Conservation (phyloP, 495 filamentous ascomycete genomes). For the Neurospora sp. region DNA sequence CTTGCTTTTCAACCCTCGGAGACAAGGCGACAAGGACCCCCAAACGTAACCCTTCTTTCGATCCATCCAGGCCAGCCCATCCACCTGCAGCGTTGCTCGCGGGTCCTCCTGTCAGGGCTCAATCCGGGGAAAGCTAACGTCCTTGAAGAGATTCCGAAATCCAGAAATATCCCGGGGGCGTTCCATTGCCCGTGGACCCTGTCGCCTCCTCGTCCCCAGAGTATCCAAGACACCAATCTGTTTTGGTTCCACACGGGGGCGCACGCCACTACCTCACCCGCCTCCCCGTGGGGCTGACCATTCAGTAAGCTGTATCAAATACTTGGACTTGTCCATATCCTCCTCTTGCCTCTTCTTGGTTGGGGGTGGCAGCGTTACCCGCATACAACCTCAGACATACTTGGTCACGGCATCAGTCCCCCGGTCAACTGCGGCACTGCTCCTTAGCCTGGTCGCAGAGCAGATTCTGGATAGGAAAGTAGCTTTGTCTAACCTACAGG, state of each 20-base stretch:
- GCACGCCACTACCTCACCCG: neutral
- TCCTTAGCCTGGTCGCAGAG: neutral
- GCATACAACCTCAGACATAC: neutral
- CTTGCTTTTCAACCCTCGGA: neutral
- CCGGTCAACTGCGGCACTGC: neutral
- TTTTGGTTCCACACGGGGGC: slow-evolving; percentile 2
- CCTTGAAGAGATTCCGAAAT: neutral
- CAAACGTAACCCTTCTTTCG: neutral
- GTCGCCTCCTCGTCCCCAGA: slow-evolving; percentile 2
- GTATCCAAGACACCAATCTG: slow-evolving; percentile 1
- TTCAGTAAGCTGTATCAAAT: neutral
- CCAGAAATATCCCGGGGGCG: neutral
- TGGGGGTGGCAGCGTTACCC: slow-evolving; percentile 3
- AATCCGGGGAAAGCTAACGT: neutral
- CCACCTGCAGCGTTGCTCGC: neutral
- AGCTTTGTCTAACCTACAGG: neutral
- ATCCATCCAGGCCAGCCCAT: neutral
- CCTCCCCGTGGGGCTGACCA: slow-evolving; percentile 2
- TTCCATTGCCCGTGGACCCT: slow-evolving; percentile 10
- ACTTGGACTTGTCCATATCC: neutral
- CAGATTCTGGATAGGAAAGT: neutral
- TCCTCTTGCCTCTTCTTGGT: neutral
- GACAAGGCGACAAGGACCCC: neutral
- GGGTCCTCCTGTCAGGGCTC: neutral
- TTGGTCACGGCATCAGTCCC: neutral